phyloP scores from a whole-genome alignment of 2,329 filamentous ascomycete species.

The Parastagonospora nodorum region DNA sequence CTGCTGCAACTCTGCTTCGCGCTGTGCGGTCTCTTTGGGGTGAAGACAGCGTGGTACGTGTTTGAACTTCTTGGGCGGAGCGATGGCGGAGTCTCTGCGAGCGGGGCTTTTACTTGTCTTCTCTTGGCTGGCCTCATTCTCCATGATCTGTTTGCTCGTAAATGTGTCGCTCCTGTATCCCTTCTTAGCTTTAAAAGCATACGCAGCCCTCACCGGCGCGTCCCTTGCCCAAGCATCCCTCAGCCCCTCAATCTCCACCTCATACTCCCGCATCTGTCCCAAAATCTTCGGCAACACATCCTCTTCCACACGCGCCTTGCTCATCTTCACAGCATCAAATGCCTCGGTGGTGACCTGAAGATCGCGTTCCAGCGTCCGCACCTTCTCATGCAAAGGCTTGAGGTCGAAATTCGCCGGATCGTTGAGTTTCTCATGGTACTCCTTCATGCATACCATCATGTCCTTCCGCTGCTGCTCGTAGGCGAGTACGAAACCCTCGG shows the following conservation, averaged over 20 bases:
- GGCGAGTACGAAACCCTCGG: background rate
- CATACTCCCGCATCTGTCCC: background rate
- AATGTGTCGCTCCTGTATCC: too few relatives aligned
- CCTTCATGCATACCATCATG: constrained; percentile 8
- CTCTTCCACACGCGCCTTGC: constrained; percentile 3
- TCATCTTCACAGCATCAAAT: constrained; percentile 1
- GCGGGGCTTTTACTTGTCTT: background rate
- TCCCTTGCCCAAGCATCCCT: background rate
- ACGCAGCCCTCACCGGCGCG: background rate
- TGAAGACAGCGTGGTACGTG: background rate
- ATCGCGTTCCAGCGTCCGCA: constrained; percentile 6
- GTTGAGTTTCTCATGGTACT: constrained; percentile 11
- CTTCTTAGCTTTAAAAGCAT: background rate
- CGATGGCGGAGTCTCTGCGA: background rate
- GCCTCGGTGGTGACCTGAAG: background rate
- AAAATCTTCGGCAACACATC: background rate
- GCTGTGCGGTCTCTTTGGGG: background rate
- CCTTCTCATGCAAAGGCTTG: constrained; percentile 5
- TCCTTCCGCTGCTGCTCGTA: constrained; percentile 3
- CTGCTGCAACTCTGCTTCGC: background rate
- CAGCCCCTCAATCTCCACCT: constrained; percentile 1
- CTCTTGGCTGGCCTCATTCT: background rate
- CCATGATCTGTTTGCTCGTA: background rate
- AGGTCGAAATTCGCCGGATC: constrained; percentile 10
- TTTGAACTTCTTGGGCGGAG: background rate